These are phyloP conservation scores for Salix dunnii DNA, from an alignment of 345 rosid genomes.

Conservation along the genomic window DNA sequence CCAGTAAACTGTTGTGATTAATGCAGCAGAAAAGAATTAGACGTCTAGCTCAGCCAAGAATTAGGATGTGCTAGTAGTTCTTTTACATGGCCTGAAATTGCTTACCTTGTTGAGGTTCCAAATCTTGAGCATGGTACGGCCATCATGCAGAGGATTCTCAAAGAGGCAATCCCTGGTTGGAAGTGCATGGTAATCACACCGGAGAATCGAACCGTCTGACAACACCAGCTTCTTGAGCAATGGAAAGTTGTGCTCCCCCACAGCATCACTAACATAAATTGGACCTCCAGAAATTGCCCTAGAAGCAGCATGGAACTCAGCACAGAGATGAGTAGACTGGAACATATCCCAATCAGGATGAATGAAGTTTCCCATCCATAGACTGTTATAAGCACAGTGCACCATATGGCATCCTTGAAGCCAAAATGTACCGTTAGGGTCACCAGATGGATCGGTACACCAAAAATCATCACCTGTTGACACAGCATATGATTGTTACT, in stretches of 20 bases:
- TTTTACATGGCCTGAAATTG: background rate
- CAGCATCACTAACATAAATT: conserved; percentile 72
- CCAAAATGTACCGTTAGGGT: conserved; percentile 94
- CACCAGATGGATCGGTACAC: conserved; percentile 98
- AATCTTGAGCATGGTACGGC: conserved; percentile 96
- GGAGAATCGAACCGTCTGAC: conserved; percentile 76
- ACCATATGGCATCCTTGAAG: conserved; percentile 99
- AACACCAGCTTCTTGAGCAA: conserved; percentile 65
- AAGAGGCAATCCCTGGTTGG: conserved; percentile 90
- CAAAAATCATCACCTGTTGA: conserved; percentile 87
- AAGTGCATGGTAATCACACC: conserved; percentile 83
- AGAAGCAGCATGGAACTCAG: conserved; percentile 94
- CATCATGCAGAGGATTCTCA: conserved; percentile 92
- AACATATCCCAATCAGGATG: conserved; percentile 99
- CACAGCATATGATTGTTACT: background rate
- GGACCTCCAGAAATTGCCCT: conserved; percentile 96
- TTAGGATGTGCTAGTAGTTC: background rate
- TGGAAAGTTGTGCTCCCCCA: conserved; percentile 73
- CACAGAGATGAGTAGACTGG: conserved; percentile 95
- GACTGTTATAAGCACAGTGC: conserved; percentile 96
- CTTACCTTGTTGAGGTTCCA: conserved; percentile 33
- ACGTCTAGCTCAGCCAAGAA: background rate
- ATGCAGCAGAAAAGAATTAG: background rate
- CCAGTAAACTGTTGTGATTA: conserved; percentile 55
- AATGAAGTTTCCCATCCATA: conserved; percentile 99